Conservation (phyloP, 805 yeast genomes). For the Metschnikowia henanensis region DNA sequence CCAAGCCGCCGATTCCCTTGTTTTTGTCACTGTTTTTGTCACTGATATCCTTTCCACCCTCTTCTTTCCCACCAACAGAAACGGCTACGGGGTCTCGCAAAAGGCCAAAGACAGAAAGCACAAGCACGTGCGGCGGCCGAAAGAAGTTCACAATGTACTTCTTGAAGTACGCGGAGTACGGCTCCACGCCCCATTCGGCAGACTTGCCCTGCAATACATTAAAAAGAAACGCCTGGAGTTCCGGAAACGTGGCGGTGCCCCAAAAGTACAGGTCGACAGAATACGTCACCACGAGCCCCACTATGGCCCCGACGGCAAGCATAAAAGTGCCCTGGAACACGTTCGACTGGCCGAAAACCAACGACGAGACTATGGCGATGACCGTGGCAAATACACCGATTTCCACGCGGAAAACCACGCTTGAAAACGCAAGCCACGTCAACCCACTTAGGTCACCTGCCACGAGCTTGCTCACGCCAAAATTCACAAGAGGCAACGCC, state of each 20-base stretch:
- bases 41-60: too few relatives aligned
- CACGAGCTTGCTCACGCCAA: slow-evolving; percentile 52
- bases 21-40: too few relatives aligned
- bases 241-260: slow-evolving; percentile 65
- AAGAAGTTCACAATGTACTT: slow-evolving; percentile 42
- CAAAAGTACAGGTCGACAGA: slow-evolving; percentile 77
- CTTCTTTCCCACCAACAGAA: slow-evolving; percentile 24
- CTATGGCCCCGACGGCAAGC: slow-evolving; percentile 48
- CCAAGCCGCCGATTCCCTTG: too few relatives aligned
- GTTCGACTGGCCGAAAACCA: slow-evolving; percentile 47
- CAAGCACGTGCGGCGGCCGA: slow-evolving; percentile 46
- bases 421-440: slow-evolving; percentile 56
- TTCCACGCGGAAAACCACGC: slow-evolving; percentile 74
- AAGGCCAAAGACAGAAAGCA: slow-evolving; percentile 34
- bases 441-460: slow-evolving; percentile 50
- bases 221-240: slow-evolving; percentile 66
- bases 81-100: slow-evolving; percentile 45
- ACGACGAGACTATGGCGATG: slow-evolving; percentile 46
- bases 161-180: slow-evolving; percentile 65
- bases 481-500: slow-evolving; percentile 70
- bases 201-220: slow-evolving; percentile 79
- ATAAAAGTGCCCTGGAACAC: slow-evolving; percentile 36
- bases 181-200: slow-evolving; percentile 82
- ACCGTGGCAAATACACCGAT: slow-evolving; percentile 53
- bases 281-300: slow-evolving; percentile 51